Base-by-base conservation (phyloP, 192 early-diverging fungal species). In the Umbelopsis sp. region DNA sequence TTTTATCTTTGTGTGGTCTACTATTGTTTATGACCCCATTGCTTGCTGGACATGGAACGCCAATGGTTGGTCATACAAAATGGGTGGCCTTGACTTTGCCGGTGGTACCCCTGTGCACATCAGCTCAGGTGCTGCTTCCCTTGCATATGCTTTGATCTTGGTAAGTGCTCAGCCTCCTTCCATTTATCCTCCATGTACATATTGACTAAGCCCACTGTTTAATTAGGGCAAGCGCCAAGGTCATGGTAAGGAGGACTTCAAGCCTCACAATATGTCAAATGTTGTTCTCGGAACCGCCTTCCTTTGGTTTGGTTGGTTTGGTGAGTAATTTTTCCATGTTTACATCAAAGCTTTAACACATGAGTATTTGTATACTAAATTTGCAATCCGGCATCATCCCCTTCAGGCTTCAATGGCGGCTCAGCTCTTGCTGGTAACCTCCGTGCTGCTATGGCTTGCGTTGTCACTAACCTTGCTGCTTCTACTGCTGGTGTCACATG, bases 51-150 rank as follows among this genome's bases (percentile, higher is more conserved):
- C 93, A 23, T 99, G 94, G 95, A 88, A 87, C 16, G 64, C 82
- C 35, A 91, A 90, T 69, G 97, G 97, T 2, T 99, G 94, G 95
- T 81, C 92, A 55, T 82, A 78, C 51, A 88, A 88, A 41, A 82
- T 95, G 82, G 94, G 95, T 41, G 87, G 85, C 27, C 84, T 96
- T 23, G 96, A 99, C 82, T 99, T 94, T 70, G 96, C 97, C 16
- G 97, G 97, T 51, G 96, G 97, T 23, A 94, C 94, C n/a, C 94
- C 95, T 22, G 95, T 99, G 25, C 95, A 99, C 77, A 92, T 97
- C 22, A 82, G 89, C 1, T 95, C 93, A 27, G 97, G 97, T 21
- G 92, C 91, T 73, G 90, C 92, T 52, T 93, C 91, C 45, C 83
- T 98, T 58, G 97, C 96, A 41, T 95, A 93, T 81, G 84, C 91